These are phyloP conservation scores for Aspergillus ellipticus DNA, from an alignment of 495 filamentous ascomycete genomes.

Conservation along the genomic window DNA sequence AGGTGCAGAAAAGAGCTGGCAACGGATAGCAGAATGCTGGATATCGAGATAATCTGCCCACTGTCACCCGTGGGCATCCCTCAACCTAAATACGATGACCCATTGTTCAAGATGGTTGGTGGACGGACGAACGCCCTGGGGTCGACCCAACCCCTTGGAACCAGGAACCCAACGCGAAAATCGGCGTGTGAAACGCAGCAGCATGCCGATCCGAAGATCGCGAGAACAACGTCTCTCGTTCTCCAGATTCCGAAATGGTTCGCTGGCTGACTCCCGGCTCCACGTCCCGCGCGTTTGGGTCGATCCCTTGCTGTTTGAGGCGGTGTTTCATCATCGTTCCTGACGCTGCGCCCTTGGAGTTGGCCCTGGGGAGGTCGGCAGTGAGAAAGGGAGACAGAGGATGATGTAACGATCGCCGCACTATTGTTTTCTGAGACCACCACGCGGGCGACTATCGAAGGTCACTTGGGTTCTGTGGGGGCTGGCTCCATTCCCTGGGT, in stretches of 20 bases:
- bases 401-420: slow-evolving; percentile 23
- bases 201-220: slow-evolving; percentile 17
- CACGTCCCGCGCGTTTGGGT: slow-evolving; percentile 11
- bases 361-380: background rate
- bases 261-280: slow-evolving; percentile 6
- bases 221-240: background rate
- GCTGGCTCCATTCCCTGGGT: background rate
- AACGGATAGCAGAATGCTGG: background rate
- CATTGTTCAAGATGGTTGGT: slow-evolving; percentile 4
- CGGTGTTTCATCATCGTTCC: slow-evolving; percentile 8
- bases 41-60: background rate
- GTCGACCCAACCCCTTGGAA: slow-evolving; percentile 16
- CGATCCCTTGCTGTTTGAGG: slow-evolving; percentile 15
- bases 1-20: background rate
- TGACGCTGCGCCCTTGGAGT: slow-evolving; percentile 6
- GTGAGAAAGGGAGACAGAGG: background rate
- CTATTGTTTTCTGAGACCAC: slow-evolving; percentile 21
- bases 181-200: slow-evolving; percentile 15
- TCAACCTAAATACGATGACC: slow-evolving; percentile 1
- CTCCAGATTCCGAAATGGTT: slow-evolving; percentile 17
- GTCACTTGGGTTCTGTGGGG: background rate
- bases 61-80: background rate
- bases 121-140: background rate
- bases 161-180: slow-evolving; percentile 6
- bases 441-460: slow-evolving; percentile 13